Conservation (phyloP, 768 basidiomycete species). For the Steccherinum ochraceum region DNA sequence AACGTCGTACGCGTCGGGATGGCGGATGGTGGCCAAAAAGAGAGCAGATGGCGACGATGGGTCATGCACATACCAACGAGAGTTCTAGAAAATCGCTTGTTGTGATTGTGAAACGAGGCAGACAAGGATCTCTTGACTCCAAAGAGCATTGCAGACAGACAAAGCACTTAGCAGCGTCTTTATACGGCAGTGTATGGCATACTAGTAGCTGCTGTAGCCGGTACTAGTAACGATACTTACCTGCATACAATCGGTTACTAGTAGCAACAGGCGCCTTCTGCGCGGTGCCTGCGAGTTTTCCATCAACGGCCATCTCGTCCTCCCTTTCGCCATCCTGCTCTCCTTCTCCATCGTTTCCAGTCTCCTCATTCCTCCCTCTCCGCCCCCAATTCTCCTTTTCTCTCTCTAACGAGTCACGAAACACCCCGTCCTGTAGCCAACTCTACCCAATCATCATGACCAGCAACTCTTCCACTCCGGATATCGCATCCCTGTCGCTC, state of each 20-base stretch:
- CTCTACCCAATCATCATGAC: slow-evolving; percentile 50
- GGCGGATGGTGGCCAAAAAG: too few species aligned
- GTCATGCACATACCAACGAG: neutral
- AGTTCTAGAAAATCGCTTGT: neutral
- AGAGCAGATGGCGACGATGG: too few species aligned
- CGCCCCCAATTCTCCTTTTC: neutral
- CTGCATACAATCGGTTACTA: neutral
- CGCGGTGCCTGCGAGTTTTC: slow-evolving; percentile 8
- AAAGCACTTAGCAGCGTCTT: neutral
- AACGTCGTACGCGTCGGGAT: too few species aligned
- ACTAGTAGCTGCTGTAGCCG: too few species aligned
- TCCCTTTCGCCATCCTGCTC: slow-evolving; percentile 11
- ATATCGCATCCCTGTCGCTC: slow-evolving; percentile 73
- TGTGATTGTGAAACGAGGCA: neutral
- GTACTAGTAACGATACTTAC: neutral
- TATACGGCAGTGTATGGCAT: neutral
- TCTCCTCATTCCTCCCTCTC: neutral
- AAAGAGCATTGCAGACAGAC: too few species aligned
- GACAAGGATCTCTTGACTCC: too few species aligned
- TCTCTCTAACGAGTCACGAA: slow-evolving; percentile 14
- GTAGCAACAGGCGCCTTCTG: neutral
- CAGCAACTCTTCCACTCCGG: slow-evolving; percentile 62
- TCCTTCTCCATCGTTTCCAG: slow-evolving; percentile 3
- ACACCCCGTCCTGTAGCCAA: slow-evolving; percentile 10
- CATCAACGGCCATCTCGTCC: slow-evolving; percentile 23